Base-by-base conservation (phyloP, 2,329 filamentous ascomycete species). In the Cylindrodendrum hubeiense region DNA sequence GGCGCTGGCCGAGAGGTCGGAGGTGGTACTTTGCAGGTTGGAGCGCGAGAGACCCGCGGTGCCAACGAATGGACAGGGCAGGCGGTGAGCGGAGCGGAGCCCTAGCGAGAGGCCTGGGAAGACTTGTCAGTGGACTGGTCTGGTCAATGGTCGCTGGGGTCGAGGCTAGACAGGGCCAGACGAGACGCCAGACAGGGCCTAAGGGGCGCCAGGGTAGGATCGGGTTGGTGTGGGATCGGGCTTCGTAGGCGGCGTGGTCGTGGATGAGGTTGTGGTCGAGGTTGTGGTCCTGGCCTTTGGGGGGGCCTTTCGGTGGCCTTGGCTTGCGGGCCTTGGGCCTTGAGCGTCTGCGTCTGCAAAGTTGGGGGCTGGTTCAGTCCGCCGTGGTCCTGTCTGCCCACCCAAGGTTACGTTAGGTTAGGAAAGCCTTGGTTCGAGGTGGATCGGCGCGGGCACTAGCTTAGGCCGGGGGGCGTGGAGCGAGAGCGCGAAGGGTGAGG, bases 11-110 rank as follows among this genome's bases (percentile, higher is more conserved):
- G 34, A 37, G 37, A 39, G 37, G 37, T 39, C 37, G 30, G 52
- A 62, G 34, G 52, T 56, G 28, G 53, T 19, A 52, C n/a, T n/a
- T n/a, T n/a, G n/a, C n/a, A n/a, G 49, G 47, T 58, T 59, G 60
- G 65, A 67, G 59, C 53, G 61, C 52, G 62, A 58, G 60, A 44
- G 46, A 41, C 46, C 17, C 37, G 37, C 37, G 57, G 66, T 64
- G 60, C 62, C 67, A 68, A 60, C 61, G 65, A 73, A 70, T 67
- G 71, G 69, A 62, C 66, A 67, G 58, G 72, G 72, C 69, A 74
- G 72, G 72, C 72, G 72, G 71, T 74, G 71, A 74, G 65, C 62
- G 55, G 65, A 62, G 69, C 66, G 70, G 70, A 59, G 57, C 54
- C 37, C 46, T 41, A 49, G 26, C 33, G 54, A 46, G 60, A 63